These are phyloP conservation scores for Trichoderma atroviride DNA, from an alignment of 2,329 filamentous ascomycete species.

Conservation along the genomic window DNA sequence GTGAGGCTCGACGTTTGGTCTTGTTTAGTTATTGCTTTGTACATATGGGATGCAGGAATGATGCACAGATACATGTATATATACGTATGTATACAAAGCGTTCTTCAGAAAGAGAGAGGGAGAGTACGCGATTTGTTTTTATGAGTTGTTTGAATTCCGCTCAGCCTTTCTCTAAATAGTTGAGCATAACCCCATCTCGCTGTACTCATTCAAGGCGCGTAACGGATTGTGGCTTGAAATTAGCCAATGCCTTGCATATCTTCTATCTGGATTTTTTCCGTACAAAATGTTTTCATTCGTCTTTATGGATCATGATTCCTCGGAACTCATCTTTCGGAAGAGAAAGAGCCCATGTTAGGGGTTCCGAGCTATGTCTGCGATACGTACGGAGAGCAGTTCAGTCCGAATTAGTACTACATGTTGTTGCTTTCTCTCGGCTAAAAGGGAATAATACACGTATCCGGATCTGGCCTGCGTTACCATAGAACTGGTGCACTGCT, in stretches of 20 bases:
- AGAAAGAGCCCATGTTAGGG: neutral
- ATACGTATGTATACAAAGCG: neutral
- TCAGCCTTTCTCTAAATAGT: neutral
- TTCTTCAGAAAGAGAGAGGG: neutral
- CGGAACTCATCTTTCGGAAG: neutral
- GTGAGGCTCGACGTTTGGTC: too few species aligned
- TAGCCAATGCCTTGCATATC: neutral
- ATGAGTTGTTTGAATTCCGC: neutral
- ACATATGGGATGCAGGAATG: neutral
- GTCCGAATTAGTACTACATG: neutral
- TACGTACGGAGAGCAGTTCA: neutral
- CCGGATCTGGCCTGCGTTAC: neutral
- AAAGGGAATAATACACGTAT: neutral
- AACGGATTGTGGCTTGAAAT: neutral
- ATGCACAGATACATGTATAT: neutral
- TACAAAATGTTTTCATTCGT: neutral
- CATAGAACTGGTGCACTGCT: neutral
- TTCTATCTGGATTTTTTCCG: neutral
- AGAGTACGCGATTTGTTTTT: neutral
- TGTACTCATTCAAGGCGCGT: neutral
- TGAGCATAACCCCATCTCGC: neutral
- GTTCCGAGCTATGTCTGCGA: neutral
- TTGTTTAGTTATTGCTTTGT: neutral
- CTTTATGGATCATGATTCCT: neutral
- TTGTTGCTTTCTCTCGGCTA: neutral